phyloP scores from a whole-genome alignment of 2,329 filamentous ascomycete genomes.

The Fusarium bulbicola region DNA sequence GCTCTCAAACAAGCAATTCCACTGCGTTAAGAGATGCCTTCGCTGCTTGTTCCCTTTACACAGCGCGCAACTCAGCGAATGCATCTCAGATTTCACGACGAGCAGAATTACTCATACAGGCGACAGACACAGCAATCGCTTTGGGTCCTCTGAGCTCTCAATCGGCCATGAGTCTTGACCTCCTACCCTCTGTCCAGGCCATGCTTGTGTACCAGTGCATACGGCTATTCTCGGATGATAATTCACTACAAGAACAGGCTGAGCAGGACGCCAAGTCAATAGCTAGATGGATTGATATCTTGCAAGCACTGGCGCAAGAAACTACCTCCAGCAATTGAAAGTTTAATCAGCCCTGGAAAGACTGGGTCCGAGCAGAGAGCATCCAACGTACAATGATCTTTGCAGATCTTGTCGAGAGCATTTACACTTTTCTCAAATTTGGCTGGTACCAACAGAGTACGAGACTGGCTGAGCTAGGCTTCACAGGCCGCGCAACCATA shows the following conservation, averaged over 20 bases:
- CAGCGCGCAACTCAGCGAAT: neutral
- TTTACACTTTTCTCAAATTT: neutral
- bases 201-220: neutral
- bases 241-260: fast-evolving
- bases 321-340: too few species aligned
- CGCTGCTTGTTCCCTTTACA: neutral
- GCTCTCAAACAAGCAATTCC: neutral
- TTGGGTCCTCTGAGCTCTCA: neutral
- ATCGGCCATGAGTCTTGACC: fast-evolving
- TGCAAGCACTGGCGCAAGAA: neutral
- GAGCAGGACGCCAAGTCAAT: neutral
- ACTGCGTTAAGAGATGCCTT: neutral
- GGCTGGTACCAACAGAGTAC: neutral
- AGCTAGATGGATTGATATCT: fast-evolving
- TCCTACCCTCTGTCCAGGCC: neutral
- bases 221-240: fast-evolving
- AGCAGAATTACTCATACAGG: neutral
- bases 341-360: too few species aligned
- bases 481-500: fast-evolving
- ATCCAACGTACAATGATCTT: neutral
- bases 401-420: neutral
- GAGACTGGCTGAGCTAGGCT: neutral
- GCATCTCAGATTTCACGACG: neutral
- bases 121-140: neutral
- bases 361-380: neutral